Evolutionary conservation across 805 yeast species (phyloP), one percentile per base, ranked within the genome.

Genomic region (Metschnikowia gruessii): DNA sequence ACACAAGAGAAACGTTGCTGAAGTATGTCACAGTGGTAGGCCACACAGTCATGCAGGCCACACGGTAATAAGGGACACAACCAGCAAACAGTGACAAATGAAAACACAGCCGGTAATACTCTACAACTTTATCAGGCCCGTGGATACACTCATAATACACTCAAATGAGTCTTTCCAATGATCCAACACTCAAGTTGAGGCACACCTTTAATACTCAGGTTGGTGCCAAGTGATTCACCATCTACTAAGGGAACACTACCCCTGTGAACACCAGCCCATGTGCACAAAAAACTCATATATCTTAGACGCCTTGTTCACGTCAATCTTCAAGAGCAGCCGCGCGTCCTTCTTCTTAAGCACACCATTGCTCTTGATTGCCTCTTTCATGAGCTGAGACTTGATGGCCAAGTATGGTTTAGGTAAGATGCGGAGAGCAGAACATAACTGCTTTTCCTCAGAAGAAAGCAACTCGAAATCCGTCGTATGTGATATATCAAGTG

Each of bases 341-440:
- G 95, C 94, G 15, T 85, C 83, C 59, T 87, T 84, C 67, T 87
- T 85, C 69, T 87, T 87, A 59, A 94, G 64, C 6, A 77, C 68
- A 4, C 98, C 98, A 33, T 95, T 95, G 36, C 86, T 83, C 54
- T 87, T 82, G 33, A 91, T 70, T 28, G 95, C 80, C 61, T 91
- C 97, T 56, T 95, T 80, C 73, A 94, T 89, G 46, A 94, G 66
- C 3, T 88, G 81, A 62, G 88, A 96, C 61, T 94, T 94, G 53
- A 94, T 87, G 2, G 95, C 96, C 50, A 94, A 70, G 60, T 92
- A 94, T 3, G 98, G 95, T 63, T 94, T 92, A 13, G 99, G 99
- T 46, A 86, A 68, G 10, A 95, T 84, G 52, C 95, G 80, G 51
- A 95, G 72, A 40, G 82, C 85, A 4, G 91, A 76, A 68, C 99